Conservation (phyloP, 495 filamentous ascomycete species). For the Lasiosphaeria ovina region DNA sequence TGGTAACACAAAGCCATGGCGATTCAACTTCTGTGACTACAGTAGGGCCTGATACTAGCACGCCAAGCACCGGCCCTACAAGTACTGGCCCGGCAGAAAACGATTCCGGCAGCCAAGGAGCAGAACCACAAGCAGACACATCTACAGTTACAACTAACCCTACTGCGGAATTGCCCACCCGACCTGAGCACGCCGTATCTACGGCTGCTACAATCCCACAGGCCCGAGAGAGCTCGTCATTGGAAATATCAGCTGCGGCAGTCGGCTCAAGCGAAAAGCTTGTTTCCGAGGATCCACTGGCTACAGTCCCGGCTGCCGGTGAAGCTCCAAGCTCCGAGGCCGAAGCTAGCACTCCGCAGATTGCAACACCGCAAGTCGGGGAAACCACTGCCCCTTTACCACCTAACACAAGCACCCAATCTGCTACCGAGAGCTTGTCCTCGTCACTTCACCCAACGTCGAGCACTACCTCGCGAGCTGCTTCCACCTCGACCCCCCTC, state of each 20-base stretch:
- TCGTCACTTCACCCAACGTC: neutral
- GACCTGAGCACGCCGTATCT: too few species aligned
- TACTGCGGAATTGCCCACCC: too few species aligned
- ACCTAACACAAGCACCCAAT: too few species aligned
- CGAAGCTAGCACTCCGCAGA: neutral
- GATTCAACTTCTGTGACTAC: neutral
- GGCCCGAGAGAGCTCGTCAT: neutral
- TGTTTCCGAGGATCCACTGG: slow-evolving; percentile 1
- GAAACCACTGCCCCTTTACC: too few species aligned
- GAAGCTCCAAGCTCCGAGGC: neutral
- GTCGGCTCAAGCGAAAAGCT: neutral
- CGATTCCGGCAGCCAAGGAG: neutral
- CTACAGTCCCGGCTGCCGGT: neutral
- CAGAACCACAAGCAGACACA: neutral
- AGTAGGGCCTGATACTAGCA: neutral
- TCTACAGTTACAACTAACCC: neutral
- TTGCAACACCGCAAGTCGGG: neutral
- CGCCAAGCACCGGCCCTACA: neutral
- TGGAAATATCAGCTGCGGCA: neutral
- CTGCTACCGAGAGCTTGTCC: too few species aligned
- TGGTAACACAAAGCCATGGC: too few species aligned
- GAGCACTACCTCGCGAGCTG: neutral
- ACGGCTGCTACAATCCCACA: neutral
- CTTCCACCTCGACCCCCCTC: neutral
- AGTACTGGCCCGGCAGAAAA: neutral